Base-by-base conservation (phyloP, 179 eudicot genomes). In the Spergularia azorica region DNA sequence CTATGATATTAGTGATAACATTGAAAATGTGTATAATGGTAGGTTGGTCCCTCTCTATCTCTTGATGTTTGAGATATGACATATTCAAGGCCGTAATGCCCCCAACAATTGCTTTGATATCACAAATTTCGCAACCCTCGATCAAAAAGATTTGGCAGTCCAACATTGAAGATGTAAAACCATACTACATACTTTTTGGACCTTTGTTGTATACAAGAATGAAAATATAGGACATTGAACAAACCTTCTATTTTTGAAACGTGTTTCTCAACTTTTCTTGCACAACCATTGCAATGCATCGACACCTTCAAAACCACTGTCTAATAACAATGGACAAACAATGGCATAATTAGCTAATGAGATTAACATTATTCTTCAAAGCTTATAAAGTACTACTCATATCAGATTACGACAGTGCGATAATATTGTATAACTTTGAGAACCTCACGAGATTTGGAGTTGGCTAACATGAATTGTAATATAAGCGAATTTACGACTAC, bases 261-360 rank as follows among this genome's bases (percentile, higher is more conserved):
- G 72, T 92, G 98, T 75, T 93, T 95, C 84, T 92, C 89, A 43
- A 95, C 94, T 81, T 83, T 84, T 76, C 82, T 91, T 83, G 98
- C 98, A 79, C 98, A 95, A 59, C 98, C 97, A 86, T 90, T 71
- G 85, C 98, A 95, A 70, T 95, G 98, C 95, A 95, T 95, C n/a
- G 97, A 92, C 65, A 95, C 98, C 79, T 88, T 95, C 80, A 95
- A 76, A 73, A 92, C 95, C 86, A 93, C 97, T 59, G 86, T 89
- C 97, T 93, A 63, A 79, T 84, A 70, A 13, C 26, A 20, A 18
- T 39, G 4, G 9, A 48, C 55, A 82, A 55, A 52, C 65, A 64
- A 62, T 10, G 71, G 7, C 32, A 26, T 3, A 21, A 61, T 20
- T 52, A 16, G 4, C 11, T 41, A 58, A 38, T 17, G 3, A 14